Conservation (phyloP, 2,329 filamentous ascomycete species). For the Mycogone perniciosa region DNA sequence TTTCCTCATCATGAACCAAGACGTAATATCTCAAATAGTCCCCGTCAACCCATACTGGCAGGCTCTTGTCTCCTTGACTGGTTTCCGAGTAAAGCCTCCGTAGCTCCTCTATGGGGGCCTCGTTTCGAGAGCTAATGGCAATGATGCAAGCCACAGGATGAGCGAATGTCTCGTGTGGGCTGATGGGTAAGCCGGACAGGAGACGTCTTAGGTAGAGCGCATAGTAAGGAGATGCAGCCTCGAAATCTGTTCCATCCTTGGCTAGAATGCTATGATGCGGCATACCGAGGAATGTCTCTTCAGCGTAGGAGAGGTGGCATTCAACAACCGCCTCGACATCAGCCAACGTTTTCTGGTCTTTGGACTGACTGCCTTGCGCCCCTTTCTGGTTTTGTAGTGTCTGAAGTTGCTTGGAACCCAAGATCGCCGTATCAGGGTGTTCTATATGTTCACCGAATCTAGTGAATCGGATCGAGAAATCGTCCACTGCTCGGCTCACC, state of each 20-base stretch:
- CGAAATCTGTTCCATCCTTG: constrained; percentile 37
- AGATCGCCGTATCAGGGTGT: constrained; percentile 37
- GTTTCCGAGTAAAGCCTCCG: constrained; percentile 78
- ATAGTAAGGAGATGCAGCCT: constrained; percentile 70
- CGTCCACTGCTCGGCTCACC: constrained; percentile 73
- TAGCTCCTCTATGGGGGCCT: constrained; percentile 78
- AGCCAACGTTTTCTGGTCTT: constrained; percentile 36
- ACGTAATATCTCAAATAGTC: constrained; percentile 96
- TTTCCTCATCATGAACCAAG: constrained; percentile 91
- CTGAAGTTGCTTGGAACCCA: constrained; percentile 21
- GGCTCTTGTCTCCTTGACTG: constrained; percentile 63
- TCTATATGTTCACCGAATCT: constrained; percentile 57
- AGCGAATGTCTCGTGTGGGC: constrained; percentile 85
- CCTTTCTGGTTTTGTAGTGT: constrained; percentile 34
- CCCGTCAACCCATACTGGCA: constrained; percentile 82
- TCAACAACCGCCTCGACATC: constrained; percentile 78
- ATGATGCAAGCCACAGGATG: constrained; percentile 94
- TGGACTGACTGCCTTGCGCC: constrained; percentile 21
- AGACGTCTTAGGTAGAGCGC: constrained; percentile 77
- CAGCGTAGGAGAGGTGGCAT: constrained; percentile 69
- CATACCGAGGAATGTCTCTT: constrained; percentile 45
- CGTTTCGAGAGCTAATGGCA: constrained; percentile 85
- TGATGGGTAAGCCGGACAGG: constrained; percentile 69
- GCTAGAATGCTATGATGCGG: constrained; percentile 33
- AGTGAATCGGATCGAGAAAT: constrained; percentile 84